Percentiles rank a stretch among this genome's conserved stretches.
Evolutionary conservation across 1,139 yeast species (phyloP).

Genomic region (Saccharomycopsis hybrid): DNA sequence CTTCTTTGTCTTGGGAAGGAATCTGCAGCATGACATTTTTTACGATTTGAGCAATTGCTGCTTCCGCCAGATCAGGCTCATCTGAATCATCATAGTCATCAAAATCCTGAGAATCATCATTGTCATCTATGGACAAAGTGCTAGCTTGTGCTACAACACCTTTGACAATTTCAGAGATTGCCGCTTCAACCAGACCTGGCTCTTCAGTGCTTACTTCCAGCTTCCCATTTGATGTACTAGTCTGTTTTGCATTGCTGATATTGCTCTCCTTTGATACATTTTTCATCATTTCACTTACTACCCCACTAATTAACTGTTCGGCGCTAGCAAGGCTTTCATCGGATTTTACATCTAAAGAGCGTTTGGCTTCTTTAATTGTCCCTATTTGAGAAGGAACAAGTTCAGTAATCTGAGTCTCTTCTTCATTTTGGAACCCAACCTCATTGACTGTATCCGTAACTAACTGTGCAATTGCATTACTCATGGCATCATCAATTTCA

Average conservation of each 20-base stretch:
- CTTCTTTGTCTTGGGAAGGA: background rate
- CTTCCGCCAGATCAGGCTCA: slow-evolving; percentile 8
- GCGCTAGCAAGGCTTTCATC: background rate
- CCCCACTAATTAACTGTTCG: slow-evolving; percentile 14
- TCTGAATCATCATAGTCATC: background rate
- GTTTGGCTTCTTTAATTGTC: background rate
- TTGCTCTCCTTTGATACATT: slow-evolving; percentile 2
- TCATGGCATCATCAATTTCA: background rate
- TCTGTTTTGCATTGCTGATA: too few species aligned
- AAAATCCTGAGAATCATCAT: background rate
- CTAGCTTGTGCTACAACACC: slow-evolving; percentile 8
- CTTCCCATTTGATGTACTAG: background rate
- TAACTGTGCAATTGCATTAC: slow-evolving; percentile 10
- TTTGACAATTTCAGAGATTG: slow-evolving; percentile 12
- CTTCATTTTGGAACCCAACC: background rate
- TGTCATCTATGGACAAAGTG: too few species aligned
- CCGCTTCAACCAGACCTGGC: slow-evolving; percentile 1
- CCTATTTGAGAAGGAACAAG: background rate
- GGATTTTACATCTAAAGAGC: too few species aligned
- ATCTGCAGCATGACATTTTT: slow-evolving; percentile 12
- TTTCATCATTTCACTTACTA: slow-evolving; percentile 18
- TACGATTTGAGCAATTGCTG: slow-evolving; percentile 20
- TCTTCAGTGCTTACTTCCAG: background rate
- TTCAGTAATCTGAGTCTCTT: background rate
- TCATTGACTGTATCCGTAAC: slow-evolving; percentile 6